These are phyloP conservation scores for Umbelopsis ramanniana DNA, from an alignment of 192 early-diverging fungal genomes.

Conservation along the genomic window DNA sequence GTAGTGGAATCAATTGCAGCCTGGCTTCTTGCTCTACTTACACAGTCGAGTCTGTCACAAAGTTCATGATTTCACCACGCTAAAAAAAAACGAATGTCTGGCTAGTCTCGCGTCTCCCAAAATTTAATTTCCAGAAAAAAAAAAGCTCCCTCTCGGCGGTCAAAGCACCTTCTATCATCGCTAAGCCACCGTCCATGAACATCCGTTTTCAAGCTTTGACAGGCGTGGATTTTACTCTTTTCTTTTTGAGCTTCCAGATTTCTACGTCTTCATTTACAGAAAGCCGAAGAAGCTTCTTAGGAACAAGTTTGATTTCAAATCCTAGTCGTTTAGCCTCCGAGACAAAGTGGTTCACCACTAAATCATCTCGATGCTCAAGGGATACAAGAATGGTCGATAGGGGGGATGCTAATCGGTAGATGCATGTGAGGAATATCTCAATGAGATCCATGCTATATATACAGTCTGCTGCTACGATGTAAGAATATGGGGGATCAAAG, in stretches of 20 bases:
- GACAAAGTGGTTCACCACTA: slow-evolving; percentile 37
- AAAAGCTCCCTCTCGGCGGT: neutral
- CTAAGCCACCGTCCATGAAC: slow-evolving; percentile 3
- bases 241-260: slow-evolving; percentile 41
- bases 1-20: too few species aligned
- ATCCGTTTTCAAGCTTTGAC: neutral
- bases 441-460: slow-evolving; percentile 37
- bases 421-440: slow-evolving; percentile 29
- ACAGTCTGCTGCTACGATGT: slow-evolving; percentile 42
- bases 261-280: slow-evolving; percentile 35
- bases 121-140: neutral
- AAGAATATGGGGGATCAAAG: slow-evolving; percentile 28
- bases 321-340: slow-evolving; percentile 28
- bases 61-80: slow-evolving; percentile 4
- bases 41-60: neutral
- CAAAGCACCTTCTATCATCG: neutral
- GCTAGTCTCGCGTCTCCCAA: neutral
- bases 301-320: slow-evolving; percentile 31
- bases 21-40: neutral
- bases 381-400: slow-evolving; percentile 27
- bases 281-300: slow-evolving; percentile 25
- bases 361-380: slow-evolving; percentile 40
- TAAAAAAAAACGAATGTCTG: neutral
- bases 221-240: neutral
- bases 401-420: slow-evolving; percentile 16